Conservation (phyloP, 1,284 basidiomycete species). For the Pyrrhoderma noxium region DNA sequence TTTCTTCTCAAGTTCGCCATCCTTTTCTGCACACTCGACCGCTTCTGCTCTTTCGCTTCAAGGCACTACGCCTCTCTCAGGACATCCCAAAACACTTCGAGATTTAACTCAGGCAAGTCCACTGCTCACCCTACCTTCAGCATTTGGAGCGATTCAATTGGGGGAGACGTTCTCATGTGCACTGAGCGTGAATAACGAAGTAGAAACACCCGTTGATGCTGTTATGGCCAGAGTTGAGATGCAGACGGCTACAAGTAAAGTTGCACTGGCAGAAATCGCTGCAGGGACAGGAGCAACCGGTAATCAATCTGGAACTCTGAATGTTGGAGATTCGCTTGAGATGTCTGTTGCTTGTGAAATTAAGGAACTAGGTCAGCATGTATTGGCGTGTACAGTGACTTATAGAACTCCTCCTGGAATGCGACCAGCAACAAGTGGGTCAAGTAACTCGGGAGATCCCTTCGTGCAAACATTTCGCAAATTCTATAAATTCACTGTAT, state of each 20-base stretch:
- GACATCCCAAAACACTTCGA: slow-evolving; percentile 72
- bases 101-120: slow-evolving; percentile 68
- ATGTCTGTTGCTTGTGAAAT: slow-evolving; percentile 68
- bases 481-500: slow-evolving; percentile 83
- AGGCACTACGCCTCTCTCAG: slow-evolving; percentile 55
- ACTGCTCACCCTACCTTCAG: slow-evolving; percentile 64
- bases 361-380: slow-evolving; percentile 79
- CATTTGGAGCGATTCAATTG: slow-evolving; percentile 74
- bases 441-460: slow-evolving; percentile 48
- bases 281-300: not conserved
- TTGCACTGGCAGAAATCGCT: slow-evolving; percentile 47
- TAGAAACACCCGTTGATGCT: slow-evolving; percentile 49
- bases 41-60: slow-evolving; percentile 72
- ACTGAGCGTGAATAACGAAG: slow-evolving; percentile 73
- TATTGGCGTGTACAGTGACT: slow-evolving; percentile 66
- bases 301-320: slow-evolving; percentile 42
- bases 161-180: slow-evolving; percentile 77
- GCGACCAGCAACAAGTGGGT: slow-evolving; percentile 37
- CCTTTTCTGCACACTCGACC: slow-evolving; percentile 71
- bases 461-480: slow-evolving; percentile 69
- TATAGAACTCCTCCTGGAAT: slow-evolving; percentile 57
- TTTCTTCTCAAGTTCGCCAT: slow-evolving; percentile 74
- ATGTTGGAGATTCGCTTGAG: slow-evolving; percentile 54
- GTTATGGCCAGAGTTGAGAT: slow-evolving; percentile 63
- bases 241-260: slow-evolving; percentile 65